Evolutionary conservation across 768 basidiomycete species (phyloP).

Genomic region (Boletellus emodensis): DNA sequence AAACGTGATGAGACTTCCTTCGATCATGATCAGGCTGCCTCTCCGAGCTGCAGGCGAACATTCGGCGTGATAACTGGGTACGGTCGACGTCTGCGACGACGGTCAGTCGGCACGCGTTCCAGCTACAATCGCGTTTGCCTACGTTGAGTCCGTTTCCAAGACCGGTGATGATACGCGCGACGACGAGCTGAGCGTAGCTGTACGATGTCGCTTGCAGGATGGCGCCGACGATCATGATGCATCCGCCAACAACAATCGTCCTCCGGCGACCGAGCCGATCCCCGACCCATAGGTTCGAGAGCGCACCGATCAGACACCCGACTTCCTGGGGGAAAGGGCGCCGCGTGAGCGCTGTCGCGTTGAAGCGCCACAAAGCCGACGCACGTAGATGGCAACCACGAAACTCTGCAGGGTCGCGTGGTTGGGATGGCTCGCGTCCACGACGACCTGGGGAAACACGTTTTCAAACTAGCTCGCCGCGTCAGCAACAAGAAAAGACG

Average conservation of each 20-base stretch:
- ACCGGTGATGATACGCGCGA: constrained; percentile 58
- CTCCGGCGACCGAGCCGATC: constrained; percentile 56
- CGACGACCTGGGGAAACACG: constrained; percentile 52
- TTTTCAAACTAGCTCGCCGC: constrained; percentile 45
- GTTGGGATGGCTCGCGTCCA: constrained; percentile 33
- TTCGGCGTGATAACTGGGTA: constrained; percentile 63
- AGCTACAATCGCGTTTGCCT: constrained; percentile 6
- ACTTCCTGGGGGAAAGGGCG: constrained; percentile 42
- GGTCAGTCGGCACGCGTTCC: not conserved
- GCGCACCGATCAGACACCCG: constrained; percentile 59
- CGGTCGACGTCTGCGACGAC: constrained; percentile 52
- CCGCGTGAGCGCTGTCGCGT: not conserved
- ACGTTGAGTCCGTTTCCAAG: constrained; percentile 65
- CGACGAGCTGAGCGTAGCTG: constrained; percentile 57
- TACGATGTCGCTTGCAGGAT: constrained; percentile 56
- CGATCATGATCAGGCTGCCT: constrained; percentile 62
- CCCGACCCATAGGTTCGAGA: constrained; percentile 59
- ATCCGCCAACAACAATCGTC: constrained; percentile 54
- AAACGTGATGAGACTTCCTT: constrained; percentile 60
- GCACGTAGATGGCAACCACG: constrained; percentile 55
- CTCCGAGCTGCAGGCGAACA: constrained; percentile 57
- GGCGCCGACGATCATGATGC: constrained; percentile 60
- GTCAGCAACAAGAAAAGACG: constrained; percentile 6
- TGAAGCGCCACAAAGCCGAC: constrained; percentile 4
- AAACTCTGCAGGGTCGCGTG: constrained; percentile 59